Conservation (phyloP, 345 rosid species). For the Pugionium dolabratum region DNA sequence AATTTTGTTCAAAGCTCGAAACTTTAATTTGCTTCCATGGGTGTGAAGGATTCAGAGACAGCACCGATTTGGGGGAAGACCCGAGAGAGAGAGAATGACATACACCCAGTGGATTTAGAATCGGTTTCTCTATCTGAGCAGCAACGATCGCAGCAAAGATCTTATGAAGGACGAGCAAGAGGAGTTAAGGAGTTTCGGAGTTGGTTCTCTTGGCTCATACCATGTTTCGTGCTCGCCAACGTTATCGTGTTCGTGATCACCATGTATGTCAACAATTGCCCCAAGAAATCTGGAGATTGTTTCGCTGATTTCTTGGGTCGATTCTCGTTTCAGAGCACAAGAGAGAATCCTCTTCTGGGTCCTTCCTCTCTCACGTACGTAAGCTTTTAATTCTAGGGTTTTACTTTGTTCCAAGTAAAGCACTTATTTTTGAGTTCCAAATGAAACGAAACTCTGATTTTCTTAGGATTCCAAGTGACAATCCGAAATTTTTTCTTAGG, state of each 20-base stretch:
- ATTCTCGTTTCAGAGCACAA: constrained; percentile 82
- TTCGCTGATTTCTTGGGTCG: constrained; percentile 75
- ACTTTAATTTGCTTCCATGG: constrained; percentile 23
- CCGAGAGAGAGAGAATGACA: constrained; percentile 35
- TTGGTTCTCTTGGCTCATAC: constrained; percentile 81
- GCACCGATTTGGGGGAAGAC: constrained; percentile 46
- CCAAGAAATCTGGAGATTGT: constrained; percentile 70
- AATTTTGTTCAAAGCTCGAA: constrained; percentile 4
- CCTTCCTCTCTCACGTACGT: constrained; percentile 90
- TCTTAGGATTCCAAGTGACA: too few species aligned
- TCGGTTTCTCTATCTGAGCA: constrained; percentile 29
- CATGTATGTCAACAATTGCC: constrained; percentile 85
- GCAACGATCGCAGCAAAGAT: constrained; percentile 35
- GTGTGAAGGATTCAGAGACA: constrained; percentile 32
- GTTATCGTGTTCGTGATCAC: constrained; percentile 69
- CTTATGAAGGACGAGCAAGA: constrained; percentile 32
- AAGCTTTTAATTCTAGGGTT: constrained; percentile 31
- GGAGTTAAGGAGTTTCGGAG: constrained; percentile 63
- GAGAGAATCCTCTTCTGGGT: constrained; percentile 94
- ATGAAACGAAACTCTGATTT: too few species aligned
- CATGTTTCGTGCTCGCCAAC: constrained; percentile 71
- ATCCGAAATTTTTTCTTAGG: background rate
- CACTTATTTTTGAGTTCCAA: too few species aligned
- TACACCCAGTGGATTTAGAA: constrained; percentile 53
- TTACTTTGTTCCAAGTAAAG: background rate